Conservation (phyloP, 2,329 filamentous ascomycete genomes). For the Arachnomyces sp. region DNA sequence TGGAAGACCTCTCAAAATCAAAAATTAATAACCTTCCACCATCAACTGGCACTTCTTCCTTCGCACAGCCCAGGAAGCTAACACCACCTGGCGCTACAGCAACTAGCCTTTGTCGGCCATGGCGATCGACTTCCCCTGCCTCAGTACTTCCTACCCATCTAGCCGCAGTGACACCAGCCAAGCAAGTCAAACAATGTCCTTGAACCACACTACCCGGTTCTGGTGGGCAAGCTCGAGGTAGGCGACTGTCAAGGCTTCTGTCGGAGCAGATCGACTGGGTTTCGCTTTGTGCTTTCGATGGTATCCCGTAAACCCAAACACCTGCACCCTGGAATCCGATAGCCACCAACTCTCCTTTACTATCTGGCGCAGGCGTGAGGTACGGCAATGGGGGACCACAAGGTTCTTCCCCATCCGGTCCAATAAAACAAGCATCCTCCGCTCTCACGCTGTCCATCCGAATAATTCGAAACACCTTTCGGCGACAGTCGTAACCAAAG, state of each 20-base stretch:
- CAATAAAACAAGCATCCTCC: slow-evolving; percentile 71
- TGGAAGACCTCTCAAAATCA: slow-evolving; percentile 60
- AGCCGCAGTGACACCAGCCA: slow-evolving; percentile 58
- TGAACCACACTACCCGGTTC: slow-evolving; percentile 60
- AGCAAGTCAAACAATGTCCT: slow-evolving; percentile 56
- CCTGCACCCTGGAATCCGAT: slow-evolving; percentile 64
- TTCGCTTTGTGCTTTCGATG: slow-evolving; percentile 28
- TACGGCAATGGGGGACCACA: slow-evolving; percentile 57
- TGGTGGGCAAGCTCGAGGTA: slow-evolving; percentile 37
- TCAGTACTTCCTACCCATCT: slow-evolving; percentile 60
- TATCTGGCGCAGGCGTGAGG: slow-evolving; percentile 61
- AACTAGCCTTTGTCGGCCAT: slow-evolving; percentile 44
- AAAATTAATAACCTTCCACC: slow-evolving; percentile 64
- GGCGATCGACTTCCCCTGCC: slow-evolving; percentile 38
- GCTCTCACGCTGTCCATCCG: slow-evolving; percentile 66
- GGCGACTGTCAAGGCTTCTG: no score
- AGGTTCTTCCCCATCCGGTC: slow-evolving; percentile 42
- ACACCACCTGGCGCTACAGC: slow-evolving; percentile 63
- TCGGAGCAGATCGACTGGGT: no score
- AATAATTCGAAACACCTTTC: slow-evolving; percentile 70
- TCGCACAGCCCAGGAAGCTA: slow-evolving; percentile 55
- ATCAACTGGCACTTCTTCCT: slow-evolving; percentile 66
- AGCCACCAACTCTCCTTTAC: slow-evolving; percentile 61
- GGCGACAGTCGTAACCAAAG: slow-evolving; percentile 67
- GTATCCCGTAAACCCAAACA: slow-evolving; percentile 71